Evolutionary conservation across 768 basidiomycete species (phyloP), one percentile per base, ranked within the genome.

Genomic region (Russula dissimulans): DNA sequence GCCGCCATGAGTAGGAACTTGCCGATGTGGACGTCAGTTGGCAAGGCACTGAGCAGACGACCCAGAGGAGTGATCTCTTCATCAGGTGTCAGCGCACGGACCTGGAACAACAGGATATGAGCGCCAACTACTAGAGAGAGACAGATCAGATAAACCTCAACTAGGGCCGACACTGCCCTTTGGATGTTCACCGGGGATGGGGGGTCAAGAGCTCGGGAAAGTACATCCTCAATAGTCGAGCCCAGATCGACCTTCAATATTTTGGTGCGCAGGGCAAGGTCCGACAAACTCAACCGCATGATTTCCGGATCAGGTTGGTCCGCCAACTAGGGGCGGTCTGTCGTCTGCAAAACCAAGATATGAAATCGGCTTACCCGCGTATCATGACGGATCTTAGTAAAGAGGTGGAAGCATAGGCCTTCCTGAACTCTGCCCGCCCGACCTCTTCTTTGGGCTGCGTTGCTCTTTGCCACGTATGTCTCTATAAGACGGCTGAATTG

Each of bases 61-160:
- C 95, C 95, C 84, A 97, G 89, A 0, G 94, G 87, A 1, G 95
- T 97, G 62, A 99, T 95, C 17, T 95, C 94, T 71, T 99, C 92
- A 1, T 77, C 76, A 3, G 80, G 67, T 1, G 92, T 97, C 61
- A 99, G 74, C 5, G 95, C 95, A 59, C 87, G 82, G 65, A 92
- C 92, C 88, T 90, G 51, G 22, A 26, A 4, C 38, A 45, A 36
- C 3, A 9, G 31, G 38, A 54, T 43, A 31, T 34, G 46, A 59
- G 47, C 44, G 53, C 32, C 59, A 62, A 54, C 59, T 5, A 42
- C 34, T 1, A 31, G 5, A 50, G 12, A 26, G 29, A 17, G 31
- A 11, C 55, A 15, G 41, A 34, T 22, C 39, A 14, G 36, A 61
- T 76, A 18, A 60, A 87, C 90, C 77, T 98, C 95, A 12, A 97